phyloP scores from a whole-genome alignment of 345 rosid genomes.

The Rhizophora mangle region DNA sequence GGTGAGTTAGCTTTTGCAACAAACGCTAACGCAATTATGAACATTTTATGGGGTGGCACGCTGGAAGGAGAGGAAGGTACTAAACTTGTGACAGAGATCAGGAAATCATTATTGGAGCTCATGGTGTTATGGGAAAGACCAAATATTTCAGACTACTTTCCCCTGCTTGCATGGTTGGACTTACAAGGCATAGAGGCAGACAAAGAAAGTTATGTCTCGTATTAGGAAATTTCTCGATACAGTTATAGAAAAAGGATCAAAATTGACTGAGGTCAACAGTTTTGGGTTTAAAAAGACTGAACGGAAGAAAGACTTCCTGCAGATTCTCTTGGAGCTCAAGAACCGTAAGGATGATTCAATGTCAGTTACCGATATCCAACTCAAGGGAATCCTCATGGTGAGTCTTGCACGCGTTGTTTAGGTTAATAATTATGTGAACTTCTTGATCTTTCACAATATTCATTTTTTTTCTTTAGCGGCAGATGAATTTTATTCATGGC shows the following conservation, averaged over 20 bases:
- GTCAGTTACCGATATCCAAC: constrained; percentile 17
- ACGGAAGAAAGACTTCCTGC: constrained; percentile 28
- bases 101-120: constrained; percentile 12
- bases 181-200: constrained; percentile 36
- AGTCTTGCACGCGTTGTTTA: not conserved
- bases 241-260: constrained; percentile 15
- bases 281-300: not conserved
- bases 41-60: constrained; percentile 42
- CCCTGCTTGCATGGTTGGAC: constrained; percentile 42
- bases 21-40: constrained; percentile 14
- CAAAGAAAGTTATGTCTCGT: not conserved
- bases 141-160: constrained; percentile 47
- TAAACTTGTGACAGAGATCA: constrained; percentile 12
- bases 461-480: not conserved
- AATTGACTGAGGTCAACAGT: not conserved
- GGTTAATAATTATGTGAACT: not conserved
- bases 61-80: constrained; percentile 20
- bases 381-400: constrained; percentile 41
- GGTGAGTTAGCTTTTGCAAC: constrained; percentile 31
- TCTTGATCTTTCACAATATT: not conserved
- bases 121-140: constrained; percentile 32
- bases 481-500: not conserved
- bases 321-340: constrained; percentile 26
- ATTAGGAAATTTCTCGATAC: constrained; percentile 23
- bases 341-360: constrained; percentile 14